phyloP scores from a whole-genome alignment of 2,329 filamentous ascomycete species.

The Trichophyton simii region DNA sequence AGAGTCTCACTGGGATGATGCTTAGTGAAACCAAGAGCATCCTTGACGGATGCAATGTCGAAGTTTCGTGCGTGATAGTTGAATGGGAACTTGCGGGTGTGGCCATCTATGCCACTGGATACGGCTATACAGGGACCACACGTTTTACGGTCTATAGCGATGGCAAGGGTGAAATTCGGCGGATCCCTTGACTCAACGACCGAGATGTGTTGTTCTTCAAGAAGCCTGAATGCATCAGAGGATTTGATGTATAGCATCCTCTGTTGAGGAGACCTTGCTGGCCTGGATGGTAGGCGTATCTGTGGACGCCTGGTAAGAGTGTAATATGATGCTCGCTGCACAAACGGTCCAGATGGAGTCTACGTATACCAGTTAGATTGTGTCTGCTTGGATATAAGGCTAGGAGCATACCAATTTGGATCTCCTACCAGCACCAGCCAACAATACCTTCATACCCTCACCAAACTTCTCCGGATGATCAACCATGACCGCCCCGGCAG shows the following conservation, averaged over 20 bases:
- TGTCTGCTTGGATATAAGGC: background rate
- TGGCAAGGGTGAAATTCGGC: slow-evolving; percentile 43
- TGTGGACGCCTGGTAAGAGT: slow-evolving; percentile 24
- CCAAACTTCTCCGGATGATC: slow-evolving; percentile 68
- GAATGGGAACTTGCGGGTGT: slow-evolving; percentile 48
- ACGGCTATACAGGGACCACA: slow-evolving; percentile 52
- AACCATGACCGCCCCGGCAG: slow-evolving; percentile 56
- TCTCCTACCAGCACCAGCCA: slow-evolving; percentile 32
- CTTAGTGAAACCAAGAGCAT: slow-evolving; percentile 42
- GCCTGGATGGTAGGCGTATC: background rate
- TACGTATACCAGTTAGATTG: slow-evolving; percentile 6
- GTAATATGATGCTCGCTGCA: slow-evolving; percentile 45
- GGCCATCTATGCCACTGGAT: slow-evolving; percentile 35
- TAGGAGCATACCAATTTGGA: slow-evolving; percentile 1
- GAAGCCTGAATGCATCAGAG: slow-evolving; percentile 43
- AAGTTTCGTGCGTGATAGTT: slow-evolving; percentile 40
- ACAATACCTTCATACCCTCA: slow-evolving; percentile 49
- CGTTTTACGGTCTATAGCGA: slow-evolving; percentile 53
- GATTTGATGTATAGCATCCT: slow-evolving; percentile 46
- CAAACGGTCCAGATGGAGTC: slow-evolving; percentile 15
- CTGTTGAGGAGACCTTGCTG: slow-evolving; percentile 24
- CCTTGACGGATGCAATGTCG: slow-evolving; percentile 19
- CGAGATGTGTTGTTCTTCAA: slow-evolving; percentile 40
- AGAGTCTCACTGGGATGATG: slow-evolving; percentile 30
- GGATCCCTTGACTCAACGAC: slow-evolving; percentile 27